Conservation (phyloP, 2,329 filamentous ascomycete species). For the Fusarium dlaminii region DNA sequence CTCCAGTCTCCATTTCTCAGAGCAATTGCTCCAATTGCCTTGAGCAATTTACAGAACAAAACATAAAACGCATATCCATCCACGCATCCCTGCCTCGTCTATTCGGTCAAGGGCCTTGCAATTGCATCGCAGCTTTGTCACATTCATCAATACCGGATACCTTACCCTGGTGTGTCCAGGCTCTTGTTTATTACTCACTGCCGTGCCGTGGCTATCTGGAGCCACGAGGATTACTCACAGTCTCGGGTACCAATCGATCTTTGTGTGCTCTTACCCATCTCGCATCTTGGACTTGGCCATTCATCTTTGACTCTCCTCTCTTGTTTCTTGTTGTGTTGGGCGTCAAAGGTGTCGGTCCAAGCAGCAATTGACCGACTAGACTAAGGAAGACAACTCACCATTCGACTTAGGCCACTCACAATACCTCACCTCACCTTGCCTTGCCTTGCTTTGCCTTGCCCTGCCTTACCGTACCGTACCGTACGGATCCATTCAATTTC, state of each 20-base stretch:
- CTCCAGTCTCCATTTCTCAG: conserved; percentile 8
- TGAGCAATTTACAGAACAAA: neutral
- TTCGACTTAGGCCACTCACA: conserved; percentile 17
- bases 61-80: neutral
- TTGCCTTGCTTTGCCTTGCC: neutral
- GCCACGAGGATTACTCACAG: conserved; percentile 7
- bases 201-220: neutral
- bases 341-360: conserved; percentile 23
- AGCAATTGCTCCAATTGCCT: conserved; percentile 33
- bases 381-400: conserved; percentile 33
- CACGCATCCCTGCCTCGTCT: conserved; percentile 3
- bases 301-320: neutral
- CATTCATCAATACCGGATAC: neutral
- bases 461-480: neutral
- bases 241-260: conserved; percentile 26
- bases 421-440: neutral
- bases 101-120: neutral
- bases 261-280: conserved; percentile 9
- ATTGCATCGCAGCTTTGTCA: conserved; percentile 6
- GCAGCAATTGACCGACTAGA: conserved; percentile 33
- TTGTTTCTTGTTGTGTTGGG: conserved; percentile 23
- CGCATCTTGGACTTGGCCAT: conserved; percentile 16
- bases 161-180: conserved; percentile 4
- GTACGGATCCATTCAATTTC: conserved; percentile 3
- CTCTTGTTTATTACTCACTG: neutral